These are phyloP conservation scores for Trichoderma erinaceum DNA, from an alignment of 495 filamentous ascomycete species.

Conservation along the genomic window DNA sequence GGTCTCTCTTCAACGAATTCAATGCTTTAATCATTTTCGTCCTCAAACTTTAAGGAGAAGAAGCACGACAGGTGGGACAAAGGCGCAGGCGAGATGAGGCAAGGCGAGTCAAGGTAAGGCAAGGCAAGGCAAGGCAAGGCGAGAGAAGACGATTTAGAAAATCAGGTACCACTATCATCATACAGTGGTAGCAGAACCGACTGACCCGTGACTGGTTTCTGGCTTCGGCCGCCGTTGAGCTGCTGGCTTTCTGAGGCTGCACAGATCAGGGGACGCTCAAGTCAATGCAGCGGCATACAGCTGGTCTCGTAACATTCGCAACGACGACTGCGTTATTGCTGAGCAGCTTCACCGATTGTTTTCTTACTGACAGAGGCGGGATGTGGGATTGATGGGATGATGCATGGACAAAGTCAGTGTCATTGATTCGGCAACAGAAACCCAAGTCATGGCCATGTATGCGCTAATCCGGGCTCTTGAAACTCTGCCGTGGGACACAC, in stretches of 20 bases:
- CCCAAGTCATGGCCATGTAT: neutral
- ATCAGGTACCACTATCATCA: too few relatives aligned
- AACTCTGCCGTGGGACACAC: neutral
- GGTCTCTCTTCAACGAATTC: too few relatives aligned
- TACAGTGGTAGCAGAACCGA: neutral
- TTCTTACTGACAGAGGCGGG: neutral
- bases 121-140: neutral
- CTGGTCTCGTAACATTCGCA: too few relatives aligned
- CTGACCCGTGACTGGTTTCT: neutral
- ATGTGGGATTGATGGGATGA: neutral
- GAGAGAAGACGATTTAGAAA: neutral
- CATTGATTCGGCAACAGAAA: neutral
- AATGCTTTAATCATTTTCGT: too few relatives aligned
- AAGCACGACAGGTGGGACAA: neutral
- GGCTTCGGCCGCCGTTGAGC: too few relatives aligned
- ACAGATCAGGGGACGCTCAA: neutral
- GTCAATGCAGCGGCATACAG: neutral
- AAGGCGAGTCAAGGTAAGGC: neutral
- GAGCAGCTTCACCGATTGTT: too few relatives aligned
- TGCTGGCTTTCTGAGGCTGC: neutral
- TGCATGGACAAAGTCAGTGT: neutral
- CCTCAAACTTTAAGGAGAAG: neutral
- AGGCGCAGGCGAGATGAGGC: neutral
- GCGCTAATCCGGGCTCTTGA: neutral
- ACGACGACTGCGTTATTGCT: too few relatives aligned